Percentiles rank a stretch among this genome's conserved stretches.
These are phyloP conservation scores for Theobroma cacao DNA, from an alignment of 345 rosid genomes.

Conservation along the genomic window DNA sequence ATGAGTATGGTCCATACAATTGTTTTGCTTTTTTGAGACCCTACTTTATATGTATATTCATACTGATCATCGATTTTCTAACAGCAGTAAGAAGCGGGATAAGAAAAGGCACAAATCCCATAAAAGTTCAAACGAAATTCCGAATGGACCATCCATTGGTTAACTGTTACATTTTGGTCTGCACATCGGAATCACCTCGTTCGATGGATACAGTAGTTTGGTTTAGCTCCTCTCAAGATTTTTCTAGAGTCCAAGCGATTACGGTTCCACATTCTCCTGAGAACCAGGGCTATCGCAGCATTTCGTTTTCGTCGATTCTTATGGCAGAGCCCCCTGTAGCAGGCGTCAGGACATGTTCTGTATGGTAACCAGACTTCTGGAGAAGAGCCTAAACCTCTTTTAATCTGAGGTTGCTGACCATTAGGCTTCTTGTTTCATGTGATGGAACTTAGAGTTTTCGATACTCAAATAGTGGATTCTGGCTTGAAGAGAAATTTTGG, in stretches of 20 bases:
- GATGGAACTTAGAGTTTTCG: not conserved
- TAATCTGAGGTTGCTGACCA: not conserved
- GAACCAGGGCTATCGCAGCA: not conserved
- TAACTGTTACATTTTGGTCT: not conserved
- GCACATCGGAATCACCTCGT: not conserved
- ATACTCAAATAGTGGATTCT: not conserved
- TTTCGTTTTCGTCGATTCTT: not conserved
- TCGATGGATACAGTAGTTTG: not conserved
- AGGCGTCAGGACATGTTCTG: not conserved
- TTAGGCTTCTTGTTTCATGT: not conserved
- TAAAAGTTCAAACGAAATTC: slow-evolving; percentile 49
- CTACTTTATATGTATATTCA: not conserved
- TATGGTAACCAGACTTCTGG: not conserved
- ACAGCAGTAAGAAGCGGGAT: slow-evolving; percentile 76
- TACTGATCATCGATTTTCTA: slow-evolving; percentile 17
- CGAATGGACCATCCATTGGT: slow-evolving; percentile 20
- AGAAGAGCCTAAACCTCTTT: not conserved
- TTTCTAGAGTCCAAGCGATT: not conserved
- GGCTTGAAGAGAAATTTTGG: not conserved
- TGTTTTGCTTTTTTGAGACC: not conserved
- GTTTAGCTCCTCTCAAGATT: not conserved
- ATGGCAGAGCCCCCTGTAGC: not conserved
- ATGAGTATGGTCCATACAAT: slow-evolving; percentile 50
- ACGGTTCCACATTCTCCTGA: not conserved
- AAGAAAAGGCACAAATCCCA: slow-evolving; percentile 86